A percentile compares a stretch with the other conserved stretches of the same genome.
Evolutionary conservation across 331 rosid genomes (phyloP).

Genomic region (Phaseolus coccineus): DNA sequence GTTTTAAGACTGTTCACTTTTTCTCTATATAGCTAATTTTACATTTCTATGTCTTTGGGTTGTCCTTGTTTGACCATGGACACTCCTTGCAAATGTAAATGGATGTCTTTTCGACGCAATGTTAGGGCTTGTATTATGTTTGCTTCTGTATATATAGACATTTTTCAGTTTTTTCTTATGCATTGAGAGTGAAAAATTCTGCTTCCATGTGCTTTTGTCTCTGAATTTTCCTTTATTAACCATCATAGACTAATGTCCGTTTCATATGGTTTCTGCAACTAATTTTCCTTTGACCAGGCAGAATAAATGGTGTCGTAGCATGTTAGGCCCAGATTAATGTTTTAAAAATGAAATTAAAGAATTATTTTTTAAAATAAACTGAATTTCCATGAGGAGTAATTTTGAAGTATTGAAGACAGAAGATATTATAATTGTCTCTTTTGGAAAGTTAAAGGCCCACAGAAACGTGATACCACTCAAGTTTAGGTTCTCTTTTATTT

Average conservation of each 20-base stretch:
- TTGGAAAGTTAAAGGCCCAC: conserved; percentile 34
- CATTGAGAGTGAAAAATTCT: neutral
- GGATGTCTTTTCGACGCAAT: conserved; percentile 37
- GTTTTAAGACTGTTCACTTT: conserved; percentile 45
- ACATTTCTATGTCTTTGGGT: conserved; percentile 39
- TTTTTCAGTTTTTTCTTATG: conserved; percentile 27
- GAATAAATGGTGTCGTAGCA: neutral
- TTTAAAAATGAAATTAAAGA: neutral
- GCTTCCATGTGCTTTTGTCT: neutral
- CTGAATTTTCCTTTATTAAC: neutral
- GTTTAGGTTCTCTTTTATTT: neutral
- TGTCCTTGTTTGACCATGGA: conserved; percentile 39
- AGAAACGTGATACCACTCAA: conserved; percentile 19
- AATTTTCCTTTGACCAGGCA: neutral
- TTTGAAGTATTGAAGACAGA: conserved; percentile 39
- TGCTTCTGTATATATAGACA: conserved; percentile 25
- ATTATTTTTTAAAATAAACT: neutral
- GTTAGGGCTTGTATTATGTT: conserved; percentile 40
- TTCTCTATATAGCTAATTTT: conserved; percentile 66
- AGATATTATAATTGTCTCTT: conserved; percentile 41
- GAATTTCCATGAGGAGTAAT: conserved; percentile 5
- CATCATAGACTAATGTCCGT: neutral
- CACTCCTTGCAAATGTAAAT: conserved; percentile 57
- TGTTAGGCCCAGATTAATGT: neutral
- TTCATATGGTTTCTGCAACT: neutral